Conservation (phyloP, 306 rosid genomes). For the Castanea crenata region DNA sequence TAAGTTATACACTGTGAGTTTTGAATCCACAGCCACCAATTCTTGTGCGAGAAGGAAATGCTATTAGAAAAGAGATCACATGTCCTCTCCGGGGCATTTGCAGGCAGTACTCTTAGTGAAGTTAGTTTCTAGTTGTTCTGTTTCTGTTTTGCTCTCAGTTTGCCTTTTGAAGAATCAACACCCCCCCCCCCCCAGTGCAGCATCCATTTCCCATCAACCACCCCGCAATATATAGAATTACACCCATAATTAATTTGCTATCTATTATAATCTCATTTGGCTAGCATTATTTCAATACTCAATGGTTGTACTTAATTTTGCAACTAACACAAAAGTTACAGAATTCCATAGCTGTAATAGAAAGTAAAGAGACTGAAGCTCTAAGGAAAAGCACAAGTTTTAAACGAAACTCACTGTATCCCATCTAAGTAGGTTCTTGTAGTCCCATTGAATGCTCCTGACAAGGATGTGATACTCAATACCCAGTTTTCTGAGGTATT, state of each 20-base stretch:
- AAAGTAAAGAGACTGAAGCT: not conserved
- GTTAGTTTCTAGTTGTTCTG: not conserved
- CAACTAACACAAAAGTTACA: not conserved
- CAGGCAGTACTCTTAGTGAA: not conserved
- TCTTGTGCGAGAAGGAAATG: too few relatives aligned
- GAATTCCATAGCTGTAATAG: not conserved
- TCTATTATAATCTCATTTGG: not conserved
- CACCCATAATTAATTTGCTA: not conserved
- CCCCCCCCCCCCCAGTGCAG: not conserved
- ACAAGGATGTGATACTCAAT: slow-evolving; percentile 72
- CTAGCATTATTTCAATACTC: not conserved
- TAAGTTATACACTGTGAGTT: too few relatives aligned
- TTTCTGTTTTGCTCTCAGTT: not conserved
- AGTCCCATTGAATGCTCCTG: slow-evolving; percentile 98
- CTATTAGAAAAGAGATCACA: not conserved
- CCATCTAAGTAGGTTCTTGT: slow-evolving; percentile 94
- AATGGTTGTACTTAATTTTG: not conserved
- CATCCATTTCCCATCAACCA: not conserved
- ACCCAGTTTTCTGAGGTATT: slow-evolving; percentile 84
- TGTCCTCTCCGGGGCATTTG: not conserved
- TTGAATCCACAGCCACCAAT: too few relatives aligned
- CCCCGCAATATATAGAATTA: not conserved
- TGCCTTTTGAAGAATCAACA: not conserved
- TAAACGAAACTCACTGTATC: slow-evolving; percentile 72
- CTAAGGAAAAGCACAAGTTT: slow-evolving; percentile 6